Base-by-base conservation (phyloP, 2,329 filamentous ascomycete species). In the Fusarium mundagurra region DNA sequence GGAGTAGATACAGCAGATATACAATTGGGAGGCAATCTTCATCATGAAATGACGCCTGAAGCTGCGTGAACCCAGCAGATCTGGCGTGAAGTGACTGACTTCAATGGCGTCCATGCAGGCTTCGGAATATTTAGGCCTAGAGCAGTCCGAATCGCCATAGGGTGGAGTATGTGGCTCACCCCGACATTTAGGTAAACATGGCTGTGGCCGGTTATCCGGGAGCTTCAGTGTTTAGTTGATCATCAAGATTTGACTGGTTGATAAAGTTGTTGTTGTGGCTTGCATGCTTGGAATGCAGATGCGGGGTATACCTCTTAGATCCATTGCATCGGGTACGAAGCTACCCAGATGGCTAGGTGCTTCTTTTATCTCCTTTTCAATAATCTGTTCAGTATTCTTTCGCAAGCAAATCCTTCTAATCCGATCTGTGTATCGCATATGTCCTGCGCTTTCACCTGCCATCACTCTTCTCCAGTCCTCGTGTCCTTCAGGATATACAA, bases 401-500 rank as follows among this genome's bases (percentile, higher is more conserved):
- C 6, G 12, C 22, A 43, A 6, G 8, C 13, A 43, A 17, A 43
- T 7, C 17, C 5, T 13, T 11, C 17, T 9, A 41, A 2, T 13
- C 13, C 13, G 8, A n/a, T 18, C 39, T 6, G 2, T 1, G 8
- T 16, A 3, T n/a, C 13, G 9, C 22, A 2, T 43, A 43, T 16
- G 1, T 14, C 39, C 22, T n/a, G 1, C 13, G 7, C 9, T 13
- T 9, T 7, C 3, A 5, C 10, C 41, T 8, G 7, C 16, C 1
- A 18, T 24, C 3, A 24, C 6, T 12, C 5, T 12, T 24, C 16
- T 24, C 4, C 9, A 12, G 7, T 11, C n/a, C n/a, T 18, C 16
- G 6, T 4, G 4, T 44, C 8, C 10, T 24, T 44, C 43, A 24
- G 18, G 16, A 8, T 24, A 6, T 8, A 24, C 5, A 8, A 8